Base-by-base conservation (phyloP, 2,329 filamentous ascomycete species). In the Penicillium paneum region DNA sequence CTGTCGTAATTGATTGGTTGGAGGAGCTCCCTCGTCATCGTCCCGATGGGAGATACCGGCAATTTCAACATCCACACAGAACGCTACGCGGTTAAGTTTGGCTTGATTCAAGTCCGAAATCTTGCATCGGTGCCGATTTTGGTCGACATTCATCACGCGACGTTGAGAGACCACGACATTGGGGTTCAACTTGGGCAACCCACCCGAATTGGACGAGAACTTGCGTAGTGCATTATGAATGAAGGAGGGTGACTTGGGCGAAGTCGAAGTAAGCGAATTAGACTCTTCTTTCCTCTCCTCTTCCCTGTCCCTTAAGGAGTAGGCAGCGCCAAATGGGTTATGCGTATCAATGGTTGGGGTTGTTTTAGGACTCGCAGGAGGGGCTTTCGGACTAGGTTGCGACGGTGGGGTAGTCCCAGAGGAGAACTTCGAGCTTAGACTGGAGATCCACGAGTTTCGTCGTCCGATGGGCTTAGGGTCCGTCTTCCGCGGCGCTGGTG, bases 31-130 rank as follows among this genome's bases (percentile, higher is more conserved):
- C 15, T 77, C 75, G 10, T 80, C 72, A 15, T 79, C 79, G 3
- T 94, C 89, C 63, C 95, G 94, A 63, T 84, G 86, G 24, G 92
- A 90, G 67, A 90, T 86, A 0, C 91, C 90, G 3, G 93, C 93
- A 67, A 99, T 96, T 72, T 99, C 94, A 5, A 99, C 92, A 67
- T 99, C 94, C 3, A 99, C 94, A 64, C 90, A 96, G 68, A 99
- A 99, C 0, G 93, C 89, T 0, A 99, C 94, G 49, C 91, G 85
- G 50, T 91, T 84, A 56, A 99, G 74, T 70, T 94, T 96, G 45
- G 84, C 83, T 65, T 87, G 84, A 61, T 91, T 86, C 43, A 99
- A 78, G 62, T 96, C 92, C 5, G 83, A 78, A 29, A 97, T 84
- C 24, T 84, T 81, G 70, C 91, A 96, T 60, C 94, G 80, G 67